Evolutionary conservation across 495 filamentous ascomycete genomes (phyloP).

Genomic region (Aspergillus campestris): DNA sequence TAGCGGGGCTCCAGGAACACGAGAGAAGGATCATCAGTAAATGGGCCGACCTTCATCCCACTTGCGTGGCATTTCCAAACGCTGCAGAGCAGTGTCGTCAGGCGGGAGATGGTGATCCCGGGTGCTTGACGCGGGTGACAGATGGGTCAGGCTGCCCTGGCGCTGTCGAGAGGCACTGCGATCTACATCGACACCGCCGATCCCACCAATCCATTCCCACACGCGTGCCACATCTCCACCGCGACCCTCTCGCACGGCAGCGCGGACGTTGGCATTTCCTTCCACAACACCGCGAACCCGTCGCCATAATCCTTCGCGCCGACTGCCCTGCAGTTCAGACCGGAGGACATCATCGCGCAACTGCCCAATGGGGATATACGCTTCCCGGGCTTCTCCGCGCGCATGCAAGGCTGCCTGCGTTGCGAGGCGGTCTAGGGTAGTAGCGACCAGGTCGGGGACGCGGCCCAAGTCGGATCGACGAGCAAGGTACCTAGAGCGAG

Average conservation of each 20-base stretch:
- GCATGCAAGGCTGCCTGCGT: conserved; percentile 70
- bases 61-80: conserved; percentile 30
- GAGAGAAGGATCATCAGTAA: conserved; percentile 36
- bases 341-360: conserved; percentile 85
- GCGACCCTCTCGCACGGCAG: conserved; percentile 69
- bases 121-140: conserved; percentile 16
- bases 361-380: conserved; percentile 78
- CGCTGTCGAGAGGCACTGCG: conserved; percentile 26
- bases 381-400: conserved; percentile 56
- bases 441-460: conserved; percentile 70
- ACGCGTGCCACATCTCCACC: conserved; percentile 79
- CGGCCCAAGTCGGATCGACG: conserved; percentile 55
- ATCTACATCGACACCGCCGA: conserved; percentile 33
- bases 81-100: conserved; percentile 10
- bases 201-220: conserved; percentile 95
- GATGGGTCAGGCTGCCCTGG: conserved; percentile 39
- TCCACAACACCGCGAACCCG: conserved; percentile 78
- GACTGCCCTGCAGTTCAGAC: conserved; percentile 63
- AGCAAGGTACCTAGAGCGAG: conserved; percentile 44
- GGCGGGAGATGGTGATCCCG: conserved; percentile 31
- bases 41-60: conserved; percentile 60
- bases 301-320: conserved; percentile 72
- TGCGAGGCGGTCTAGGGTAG: conserved; percentile 73
- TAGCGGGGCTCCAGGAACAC: neutral
- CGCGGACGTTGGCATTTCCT: conserved; percentile 84